A percentile compares a stretch with the other conserved stretches of the same genome.
Evolutionary conservation across 345 rosid genomes (phyloP).

Genomic region (Toxicodendron radicans): DNA sequence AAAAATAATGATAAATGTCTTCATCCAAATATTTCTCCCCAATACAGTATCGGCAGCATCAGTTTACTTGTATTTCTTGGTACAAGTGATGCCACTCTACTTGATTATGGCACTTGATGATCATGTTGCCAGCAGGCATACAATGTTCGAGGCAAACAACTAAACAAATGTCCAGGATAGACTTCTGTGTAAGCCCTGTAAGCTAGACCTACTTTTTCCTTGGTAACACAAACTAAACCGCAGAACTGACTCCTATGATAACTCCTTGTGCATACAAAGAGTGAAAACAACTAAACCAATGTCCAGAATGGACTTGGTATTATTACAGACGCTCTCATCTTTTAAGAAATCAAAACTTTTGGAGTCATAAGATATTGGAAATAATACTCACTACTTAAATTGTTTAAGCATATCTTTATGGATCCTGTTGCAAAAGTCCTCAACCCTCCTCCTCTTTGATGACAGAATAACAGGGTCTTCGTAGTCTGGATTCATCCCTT

Average conservation of each 20-base stretch:
- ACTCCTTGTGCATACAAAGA: not conserved
- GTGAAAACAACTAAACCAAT: not conserved
- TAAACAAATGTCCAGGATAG: too few relatives aligned
- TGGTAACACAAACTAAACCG: not conserved
- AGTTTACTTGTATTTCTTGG: too few relatives aligned
- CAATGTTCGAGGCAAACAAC: not conserved
- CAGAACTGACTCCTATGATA: not conserved
- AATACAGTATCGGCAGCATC: not conserved
- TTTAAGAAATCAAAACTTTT: not conserved
- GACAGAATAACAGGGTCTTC: slow-evolving; percentile 95
- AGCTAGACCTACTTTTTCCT: not conserved
- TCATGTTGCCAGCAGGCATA: not conserved
- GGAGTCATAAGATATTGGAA: not conserved
- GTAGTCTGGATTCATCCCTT: slow-evolving; percentile 96
- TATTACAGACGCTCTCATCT: not conserved
- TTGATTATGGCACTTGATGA: not conserved
- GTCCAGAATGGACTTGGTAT: not conserved
- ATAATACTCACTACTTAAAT: slow-evolving; percentile 82
- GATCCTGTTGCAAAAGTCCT: slow-evolving; percentile 83
- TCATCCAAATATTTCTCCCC: not conserved
- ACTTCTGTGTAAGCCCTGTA: not conserved
- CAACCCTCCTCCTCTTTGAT: slow-evolving; percentile 82
- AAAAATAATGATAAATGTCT: not conserved
- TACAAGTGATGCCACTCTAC: not conserved
- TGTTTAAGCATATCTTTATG: slow-evolving; percentile 95